A percentile compares a stretch with the other conserved stretches of the same genome.
These are phyloP conservation scores for Zygosaccharomyces rouxii DNA, from an alignment of 805 yeast species.

Conservation along the genomic window DNA sequence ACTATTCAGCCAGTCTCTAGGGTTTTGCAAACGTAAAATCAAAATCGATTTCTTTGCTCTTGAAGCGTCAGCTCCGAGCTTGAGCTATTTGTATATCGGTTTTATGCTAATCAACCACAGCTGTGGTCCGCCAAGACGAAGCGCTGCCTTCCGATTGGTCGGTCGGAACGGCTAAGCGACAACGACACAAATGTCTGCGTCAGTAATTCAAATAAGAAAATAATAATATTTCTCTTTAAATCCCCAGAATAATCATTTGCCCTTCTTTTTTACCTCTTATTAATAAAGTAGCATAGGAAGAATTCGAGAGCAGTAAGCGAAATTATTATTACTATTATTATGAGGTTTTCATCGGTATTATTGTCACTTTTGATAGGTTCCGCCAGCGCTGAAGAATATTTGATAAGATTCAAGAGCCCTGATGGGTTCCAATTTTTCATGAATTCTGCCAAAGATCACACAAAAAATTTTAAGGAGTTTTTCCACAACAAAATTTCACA, in stretches of 20 bases:
- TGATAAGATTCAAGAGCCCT: conserved; percentile 50
- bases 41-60: no score
- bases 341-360: conserved; percentile 1
- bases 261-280: not conserved
- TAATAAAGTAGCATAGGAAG: not conserved
- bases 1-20: no score
- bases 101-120: conserved; percentile 4
- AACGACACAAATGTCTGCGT: conserved; percentile 10
- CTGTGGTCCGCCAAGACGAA: conserved; percentile 1
- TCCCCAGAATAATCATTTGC: not conserved
- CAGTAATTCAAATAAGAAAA: conserved; percentile 8
- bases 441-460: conserved; percentile 38
- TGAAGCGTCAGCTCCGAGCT: no score
- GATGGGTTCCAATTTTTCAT: conserved; percentile 47
- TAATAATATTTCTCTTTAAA: not conserved
- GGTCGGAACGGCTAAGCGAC: not conserved
- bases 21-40: no score
- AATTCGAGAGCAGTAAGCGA: not conserved
- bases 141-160: conserved; percentile 4
- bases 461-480: conserved; percentile 38
- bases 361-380: conserved; percentile 5
- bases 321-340: not conserved
- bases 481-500: conserved; percentile 45
- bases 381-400: conserved; percentile 34
- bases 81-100: no score